Base-by-base conservation (phyloP, 768 basidiomycete genomes). In the Hydnomerulius pinastri region DNA sequence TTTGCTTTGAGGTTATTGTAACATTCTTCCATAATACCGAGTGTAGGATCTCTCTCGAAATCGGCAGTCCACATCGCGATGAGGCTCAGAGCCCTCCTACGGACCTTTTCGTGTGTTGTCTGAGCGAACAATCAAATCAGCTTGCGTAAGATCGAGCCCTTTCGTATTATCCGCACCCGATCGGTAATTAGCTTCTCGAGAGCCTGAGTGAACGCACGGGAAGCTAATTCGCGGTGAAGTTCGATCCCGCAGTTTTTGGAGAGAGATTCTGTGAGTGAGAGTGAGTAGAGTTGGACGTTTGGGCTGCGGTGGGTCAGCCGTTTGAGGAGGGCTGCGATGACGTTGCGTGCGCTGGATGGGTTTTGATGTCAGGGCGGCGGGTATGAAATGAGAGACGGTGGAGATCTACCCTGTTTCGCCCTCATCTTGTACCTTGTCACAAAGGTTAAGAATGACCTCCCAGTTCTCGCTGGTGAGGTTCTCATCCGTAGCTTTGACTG, bases 401-500 rank as follows among this genome's bases (percentile, higher is more conserved):
- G 32, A 8, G 4, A 45, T n/a, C 69, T 54, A 94, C 95, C 95
- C 95, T 40, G 79, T 71, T 63, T 87, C 83, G 2, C 91, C 88
- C 56, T 99, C 96, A 11, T 94, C 93, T 25, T 79, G 76, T 6
- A 99, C 94, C 71, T 97, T 97, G 74, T 99, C 97, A 60, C 94
- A 97, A n/a, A 98, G 70, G 60, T 90, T 92, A 42, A 98, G 66
- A 55, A 95, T 92, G 51, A 93, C 76, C 65, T 94, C 94, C 97
- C 97, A 99, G 70, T 97, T 91, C 73, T 97, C 96, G 48, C 79
- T 77, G 1, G 95, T 95, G 51, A 95, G 76, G 68, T 93, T 94
- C 80, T 98, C 97, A 68, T 95, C 92, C n/a, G 97, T 99, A 28
- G 96, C 90, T 73, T 97, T 96, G 61, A 71, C 95, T 97, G 70